A percentile compares a stretch with the other conserved stretches of the same genome.
Evolutionary conservation across 805 yeast species (phyloP).

Genomic region (Ogataea haglerorum): DNA sequence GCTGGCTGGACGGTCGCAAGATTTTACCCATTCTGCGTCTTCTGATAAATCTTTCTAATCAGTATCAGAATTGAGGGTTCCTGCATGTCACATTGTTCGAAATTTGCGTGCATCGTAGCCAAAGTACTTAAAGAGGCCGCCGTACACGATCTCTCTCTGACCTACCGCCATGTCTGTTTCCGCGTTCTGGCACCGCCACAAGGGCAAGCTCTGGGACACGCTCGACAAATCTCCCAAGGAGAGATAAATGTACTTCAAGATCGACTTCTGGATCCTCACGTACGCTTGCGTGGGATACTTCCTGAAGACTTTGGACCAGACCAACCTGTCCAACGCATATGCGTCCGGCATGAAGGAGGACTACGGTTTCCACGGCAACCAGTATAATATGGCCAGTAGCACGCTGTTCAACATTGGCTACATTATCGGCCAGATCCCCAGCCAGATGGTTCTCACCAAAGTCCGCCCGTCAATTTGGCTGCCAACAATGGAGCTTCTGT

Average conservation of each 20-base stretch:
- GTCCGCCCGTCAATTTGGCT: slow-evolving; percentile 48
- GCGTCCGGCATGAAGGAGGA: slow-evolving; percentile 62
- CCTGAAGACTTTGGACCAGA: slow-evolving; percentile 54
- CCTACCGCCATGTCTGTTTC: not conserved
- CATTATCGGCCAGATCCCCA: slow-evolving; percentile 56
- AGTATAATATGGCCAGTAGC: slow-evolving; percentile 15
- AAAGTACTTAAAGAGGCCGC: not conserved
- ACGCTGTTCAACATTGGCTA: slow-evolving; percentile 40
- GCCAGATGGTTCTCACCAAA: slow-evolving; percentile 42
- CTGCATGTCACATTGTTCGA: not conserved
- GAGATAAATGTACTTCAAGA: slow-evolving; percentile 35
- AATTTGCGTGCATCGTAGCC: not conserved
- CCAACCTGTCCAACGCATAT: slow-evolving; percentile 54
- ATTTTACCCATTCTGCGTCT: too few species aligned
- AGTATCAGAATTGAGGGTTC: not conserved
- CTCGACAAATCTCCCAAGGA: slow-evolving; percentile 40
- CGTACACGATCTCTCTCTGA: not conserved
- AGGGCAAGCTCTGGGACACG: slow-evolving; percentile 19
- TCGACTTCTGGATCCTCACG: slow-evolving; percentile 24
- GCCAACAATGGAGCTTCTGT: slow-evolving; percentile 50
- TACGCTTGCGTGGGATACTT: slow-evolving; percentile 17
- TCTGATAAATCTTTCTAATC: not conserved
- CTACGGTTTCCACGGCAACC: slow-evolving; percentile 12
- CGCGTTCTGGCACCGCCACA: slow-evolving; percentile 15
- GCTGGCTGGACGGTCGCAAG: too few species aligned